These are phyloP conservation scores for Epichloe gansuensis DNA, from an alignment of 2,329 filamentous ascomycete species.

Conservation along the genomic window DNA sequence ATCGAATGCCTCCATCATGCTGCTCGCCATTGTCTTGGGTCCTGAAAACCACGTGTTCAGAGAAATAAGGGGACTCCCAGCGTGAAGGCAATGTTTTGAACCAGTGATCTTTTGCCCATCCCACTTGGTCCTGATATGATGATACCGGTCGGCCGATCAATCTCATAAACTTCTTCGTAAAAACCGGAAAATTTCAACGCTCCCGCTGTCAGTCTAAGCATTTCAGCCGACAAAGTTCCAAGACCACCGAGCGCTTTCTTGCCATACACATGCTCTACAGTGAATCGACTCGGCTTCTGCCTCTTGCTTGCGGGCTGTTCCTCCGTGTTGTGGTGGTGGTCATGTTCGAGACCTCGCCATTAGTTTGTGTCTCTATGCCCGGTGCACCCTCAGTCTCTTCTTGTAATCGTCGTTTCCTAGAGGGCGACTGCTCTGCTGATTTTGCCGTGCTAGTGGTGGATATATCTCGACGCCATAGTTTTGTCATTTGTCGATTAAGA, in stretches of 20 bases:
- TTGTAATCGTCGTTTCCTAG: slow-evolving; percentile 23
- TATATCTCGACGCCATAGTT: slow-evolving; percentile 23
- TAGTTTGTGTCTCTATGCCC: slow-evolving; percentile 1
- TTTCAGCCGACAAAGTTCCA: slow-evolving; percentile 12
- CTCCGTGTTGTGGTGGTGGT: slow-evolving; percentile 10
- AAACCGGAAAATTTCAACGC: slow-evolving; percentile 13
- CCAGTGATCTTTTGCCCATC: slow-evolving; percentile 69
- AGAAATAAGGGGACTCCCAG: slow-evolving; percentile 60
- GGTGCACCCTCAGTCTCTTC: slow-evolving; percentile 15
- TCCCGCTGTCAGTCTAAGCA: slow-evolving; percentile 9
- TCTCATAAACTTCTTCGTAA: slow-evolving; percentile 5
- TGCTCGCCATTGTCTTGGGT: slow-evolving; percentile 27
- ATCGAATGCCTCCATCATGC: slow-evolving; percentile 39
- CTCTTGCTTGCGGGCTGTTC: slow-evolving; percentile 19
- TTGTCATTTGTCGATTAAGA: slow-evolving; percentile 30
- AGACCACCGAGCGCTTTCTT: slow-evolving; percentile 19
- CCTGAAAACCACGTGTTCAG: slow-evolving; percentile 24
- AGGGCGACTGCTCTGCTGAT: slow-evolving; percentile 12
- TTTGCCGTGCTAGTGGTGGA: slow-evolving; percentile 5
- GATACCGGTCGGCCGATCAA: slow-evolving; percentile 37
- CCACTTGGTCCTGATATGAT: slow-evolving; percentile 69
- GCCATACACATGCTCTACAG: slow-evolving; percentile 16
- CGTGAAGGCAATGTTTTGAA: slow-evolving; percentile 60
- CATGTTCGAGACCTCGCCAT: neutral
- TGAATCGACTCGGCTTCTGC: slow-evolving; percentile 18